Base-by-base conservation (phyloP, 1,284 basidiomycete genomes). In the Ganoderma sinense region DNA sequence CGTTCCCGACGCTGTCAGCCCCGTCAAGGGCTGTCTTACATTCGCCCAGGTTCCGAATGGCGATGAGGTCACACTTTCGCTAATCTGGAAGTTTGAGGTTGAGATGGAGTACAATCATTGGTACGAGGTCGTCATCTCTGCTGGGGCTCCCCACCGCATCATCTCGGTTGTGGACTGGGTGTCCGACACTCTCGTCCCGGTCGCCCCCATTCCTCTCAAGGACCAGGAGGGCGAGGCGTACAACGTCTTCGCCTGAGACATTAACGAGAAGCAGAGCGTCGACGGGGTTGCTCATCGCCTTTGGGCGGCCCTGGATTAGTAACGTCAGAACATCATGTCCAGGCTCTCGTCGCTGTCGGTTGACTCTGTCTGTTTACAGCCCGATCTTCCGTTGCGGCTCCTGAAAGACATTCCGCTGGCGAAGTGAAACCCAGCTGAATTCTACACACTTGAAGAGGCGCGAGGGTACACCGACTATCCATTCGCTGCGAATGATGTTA, bases 61-160 rank as follows among this genome's bases (percentile, higher is more conserved):
- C 39, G 2, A 81, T 78, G 78, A 81, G 26, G 87, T 85, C 18
- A 83, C 85, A 29, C 86, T 94, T 33, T 84, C 88, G 76, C 86
- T 91, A 66, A 92, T 93, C 13, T 93, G 89, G 90, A 90, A 88
- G 90, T 91, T 94, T 71, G 92, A 94, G 76, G 91, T 94, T n/a
- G 93, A 94, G 84, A 93, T 95, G 93, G 78, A 90, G 76, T 90
- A 95, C 80, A 95, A 94, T n/a, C n/a, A n/a, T 80, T 94, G 93
- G 93, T 95, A 95, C 68, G 92, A 95, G 78, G 86, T 91, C 2
- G 84, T 91, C 6, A 88, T 95, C 40, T 89, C 91, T 4, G 86
- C 87, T 0, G 78, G 82, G 41, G 79, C 85, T 13, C 92, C 93
- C 14, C 89, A 93, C 77, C 85, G 88, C 73, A 91, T 94, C 75